Evolutionary conservation across 306 rosid species (phyloP).

Genomic region (Glycyrrhiza uralensis): DNA sequence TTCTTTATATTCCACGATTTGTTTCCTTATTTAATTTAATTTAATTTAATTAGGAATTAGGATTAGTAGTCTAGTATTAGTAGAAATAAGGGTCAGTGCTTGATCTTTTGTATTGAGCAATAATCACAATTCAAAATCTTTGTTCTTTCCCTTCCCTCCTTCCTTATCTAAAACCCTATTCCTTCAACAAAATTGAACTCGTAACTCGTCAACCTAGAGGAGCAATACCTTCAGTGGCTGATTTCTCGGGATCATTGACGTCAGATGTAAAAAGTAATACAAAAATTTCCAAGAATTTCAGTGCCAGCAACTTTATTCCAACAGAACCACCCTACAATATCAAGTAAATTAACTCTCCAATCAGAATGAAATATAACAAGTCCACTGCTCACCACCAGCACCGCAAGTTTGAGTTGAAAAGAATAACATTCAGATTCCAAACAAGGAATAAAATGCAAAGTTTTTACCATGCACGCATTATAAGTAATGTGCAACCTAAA

Average conservation of each 20-base stretch:
- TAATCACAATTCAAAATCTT: neutral
- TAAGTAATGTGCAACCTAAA: neutral
- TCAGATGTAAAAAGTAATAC: constrained; percentile 75
- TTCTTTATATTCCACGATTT: neutral
- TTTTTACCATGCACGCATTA: neutral
- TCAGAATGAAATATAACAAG: constrained; percentile 26
- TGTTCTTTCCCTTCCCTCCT: neutral
- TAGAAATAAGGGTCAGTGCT: neutral
- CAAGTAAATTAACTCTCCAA: constrained; percentile 40
- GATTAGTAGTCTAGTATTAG: neutral
- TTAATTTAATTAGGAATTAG: too few species aligned
- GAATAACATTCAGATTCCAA: neutral
- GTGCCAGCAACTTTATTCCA: constrained; percentile 70
- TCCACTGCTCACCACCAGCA: neutral
- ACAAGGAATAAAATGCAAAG: neutral
- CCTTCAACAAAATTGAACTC: neutral
- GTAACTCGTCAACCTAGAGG: constrained; percentile 14
- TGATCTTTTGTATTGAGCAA: neutral
- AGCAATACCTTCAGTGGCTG: constrained; percentile 65
- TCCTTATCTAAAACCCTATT: neutral
- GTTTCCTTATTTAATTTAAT: neutral
- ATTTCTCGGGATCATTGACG: constrained; percentile 49
- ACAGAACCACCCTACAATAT: constrained; percentile 78
- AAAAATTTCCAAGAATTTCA: constrained; percentile 88
- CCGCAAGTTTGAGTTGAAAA: constrained; percentile 9